phyloP scores from a whole-genome alignment of 2,329 filamentous ascomycete species.

The Fusarium subglutinans region DNA sequence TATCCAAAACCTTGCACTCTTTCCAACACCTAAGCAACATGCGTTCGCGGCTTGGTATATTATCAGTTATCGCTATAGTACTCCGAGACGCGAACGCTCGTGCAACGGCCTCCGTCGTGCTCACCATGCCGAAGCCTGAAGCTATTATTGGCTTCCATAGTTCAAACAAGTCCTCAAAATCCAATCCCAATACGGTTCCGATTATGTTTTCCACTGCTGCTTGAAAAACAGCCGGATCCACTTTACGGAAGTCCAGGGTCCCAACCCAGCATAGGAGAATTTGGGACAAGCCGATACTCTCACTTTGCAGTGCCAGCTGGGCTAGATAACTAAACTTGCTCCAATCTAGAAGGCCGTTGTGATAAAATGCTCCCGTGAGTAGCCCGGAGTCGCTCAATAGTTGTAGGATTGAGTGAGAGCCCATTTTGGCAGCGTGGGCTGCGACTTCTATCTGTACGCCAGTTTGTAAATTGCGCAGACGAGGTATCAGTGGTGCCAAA shows the following conservation, averaged over 20 bases:
- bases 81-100: too few relatives aligned
- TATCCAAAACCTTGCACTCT: too few relatives aligned
- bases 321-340: rapidly evolving
- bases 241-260: background rate
- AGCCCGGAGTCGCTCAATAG: rapidly evolving
- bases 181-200: too few relatives aligned
- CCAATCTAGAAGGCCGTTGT: too few relatives aligned
- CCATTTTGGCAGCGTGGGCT: rapidly evolving
- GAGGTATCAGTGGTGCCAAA: rapidly evolving
- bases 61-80: rapidly evolving
- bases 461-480: rapidly evolving
- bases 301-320: rapidly evolving
- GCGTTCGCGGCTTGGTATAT: background rate
- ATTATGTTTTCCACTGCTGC: too few relatives aligned
- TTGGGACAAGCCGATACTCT: rapidly evolving
- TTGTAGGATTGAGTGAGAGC: rapidly evolving
- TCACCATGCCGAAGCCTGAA: too few relatives aligned
- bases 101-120: too few relatives aligned
- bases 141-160: too few relatives aligned
- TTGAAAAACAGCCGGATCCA: too few relatives aligned
- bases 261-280: rapidly evolving
- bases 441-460: rapidly evolving
- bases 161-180: too few relatives aligned
- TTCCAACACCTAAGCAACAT: background rate
- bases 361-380: too few relatives aligned